Conservation (phyloP, 106 monocot genomes). For the Narthecium ossifragum region DNA sequence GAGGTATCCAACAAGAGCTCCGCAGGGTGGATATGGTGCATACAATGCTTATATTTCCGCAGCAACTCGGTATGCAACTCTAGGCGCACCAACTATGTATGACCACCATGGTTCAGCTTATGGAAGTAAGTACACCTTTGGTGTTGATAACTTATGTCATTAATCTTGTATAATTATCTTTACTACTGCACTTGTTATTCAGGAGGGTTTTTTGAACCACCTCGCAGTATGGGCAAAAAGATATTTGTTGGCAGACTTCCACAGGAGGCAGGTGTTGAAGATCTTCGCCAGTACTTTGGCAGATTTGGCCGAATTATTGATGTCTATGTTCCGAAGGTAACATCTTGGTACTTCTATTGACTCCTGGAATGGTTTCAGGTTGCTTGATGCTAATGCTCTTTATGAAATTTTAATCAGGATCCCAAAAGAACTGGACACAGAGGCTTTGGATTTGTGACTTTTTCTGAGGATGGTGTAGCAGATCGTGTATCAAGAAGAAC, state of each 20-base stretch:
- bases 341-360: not conserved
- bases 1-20: constrained; percentile 46
- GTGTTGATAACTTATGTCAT: no score
- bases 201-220: constrained; percentile 51
- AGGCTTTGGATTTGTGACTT: constrained; percentile 98
- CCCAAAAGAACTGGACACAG: constrained; percentile 91
- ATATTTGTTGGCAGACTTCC: constrained; percentile 98
- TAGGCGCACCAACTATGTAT: constrained; percentile 93
- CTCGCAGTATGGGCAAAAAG: constrained; percentile 76
- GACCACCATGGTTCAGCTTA: constrained; percentile 67
- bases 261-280: constrained; percentile 79
- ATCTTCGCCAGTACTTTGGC: constrained; percentile 84
- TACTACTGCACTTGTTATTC: constrained; percentile 4
- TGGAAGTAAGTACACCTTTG: constrained; percentile 79
- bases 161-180: no score
- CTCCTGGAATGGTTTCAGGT: not conserved
- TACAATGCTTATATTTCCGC: constrained; percentile 90
- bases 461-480: constrained; percentile 97
- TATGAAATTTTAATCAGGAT: constrained; percentile 43
- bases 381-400: not conserved
- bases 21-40: constrained; percentile 89
- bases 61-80: constrained; percentile 84
- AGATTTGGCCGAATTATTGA: constrained; percentile 88
- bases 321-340: constrained; percentile 96
- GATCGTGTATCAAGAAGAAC: constrained; percentile 86